Evolutionary conservation across 2,329 filamentous ascomycete species (phyloP).

Genomic region (Exophiala sp.): DNA sequence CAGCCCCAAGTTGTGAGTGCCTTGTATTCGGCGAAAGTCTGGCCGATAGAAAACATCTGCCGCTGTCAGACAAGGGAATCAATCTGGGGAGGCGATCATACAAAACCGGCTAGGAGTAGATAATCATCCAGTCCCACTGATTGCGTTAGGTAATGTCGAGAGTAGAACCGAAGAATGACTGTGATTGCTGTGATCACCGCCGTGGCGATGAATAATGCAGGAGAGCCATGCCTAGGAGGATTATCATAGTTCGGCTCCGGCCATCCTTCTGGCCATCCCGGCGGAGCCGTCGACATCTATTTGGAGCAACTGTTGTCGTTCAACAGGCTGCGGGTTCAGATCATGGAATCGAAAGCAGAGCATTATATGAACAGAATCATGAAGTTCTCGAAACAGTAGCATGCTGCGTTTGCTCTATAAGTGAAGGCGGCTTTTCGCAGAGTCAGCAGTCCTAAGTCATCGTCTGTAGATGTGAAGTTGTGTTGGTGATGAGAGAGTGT

Average conservation of each 20-base stretch:
- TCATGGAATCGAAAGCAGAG: background rate
- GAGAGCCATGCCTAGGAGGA: constrained; percentile 10
- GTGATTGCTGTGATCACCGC: constrained; percentile 7
- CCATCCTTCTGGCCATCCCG: constrained; percentile 8
- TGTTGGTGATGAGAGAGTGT: background rate
- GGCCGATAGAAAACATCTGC: constrained; percentile 18
- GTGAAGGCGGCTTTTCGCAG: background rate
- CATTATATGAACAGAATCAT: background rate
- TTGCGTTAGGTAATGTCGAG: constrained; percentile 7
- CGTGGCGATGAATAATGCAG: constrained; percentile 12
- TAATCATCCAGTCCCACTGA: constrained; percentile 15
- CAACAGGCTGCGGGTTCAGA: background rate
- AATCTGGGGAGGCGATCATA: background rate
- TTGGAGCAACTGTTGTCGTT: background rate
- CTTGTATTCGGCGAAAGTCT: constrained; percentile 15
- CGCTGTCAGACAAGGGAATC: background rate
- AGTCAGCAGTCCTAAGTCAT: too few species aligned
- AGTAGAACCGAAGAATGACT: constrained; percentile 14
- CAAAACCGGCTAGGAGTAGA: constrained; percentile 17
- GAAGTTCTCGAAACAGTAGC: background rate
- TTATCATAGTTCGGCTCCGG: constrained; percentile 14
- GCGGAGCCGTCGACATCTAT: background rate
- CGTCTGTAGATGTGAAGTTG: background rate
- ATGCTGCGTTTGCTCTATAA: background rate
- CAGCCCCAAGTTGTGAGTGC: constrained; percentile 17